Percentiles rank a stretch among this genome's conserved stretches.
Conservation (phyloP, 805 yeast species). For the Monosporozyma yasuniensis region DNA sequence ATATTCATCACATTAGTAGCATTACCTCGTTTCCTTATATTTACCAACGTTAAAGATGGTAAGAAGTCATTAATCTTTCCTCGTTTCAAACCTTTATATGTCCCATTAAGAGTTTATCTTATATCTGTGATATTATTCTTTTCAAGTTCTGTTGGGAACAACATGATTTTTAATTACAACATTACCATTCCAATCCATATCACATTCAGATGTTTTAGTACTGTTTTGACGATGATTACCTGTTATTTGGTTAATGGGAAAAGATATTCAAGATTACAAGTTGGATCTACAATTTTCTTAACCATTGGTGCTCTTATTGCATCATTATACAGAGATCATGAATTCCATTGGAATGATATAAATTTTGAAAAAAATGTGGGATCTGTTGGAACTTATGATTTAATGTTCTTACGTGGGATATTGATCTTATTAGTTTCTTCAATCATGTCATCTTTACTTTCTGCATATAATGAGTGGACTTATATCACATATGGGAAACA, state of each 20-base stretch:
- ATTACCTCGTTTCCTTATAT: constrained; percentile 31
- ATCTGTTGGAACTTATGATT: background rate
- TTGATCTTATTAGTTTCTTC: constrained; percentile 32
- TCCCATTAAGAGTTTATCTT: constrained; percentile 39
- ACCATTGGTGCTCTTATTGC: constrained; percentile 48
- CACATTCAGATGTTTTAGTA: constrained; percentile 54
- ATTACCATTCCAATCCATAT: constrained; percentile 62
- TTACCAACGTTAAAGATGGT: constrained; percentile 12
- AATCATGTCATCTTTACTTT: constrained; percentile 48
- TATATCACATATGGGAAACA: constrained; percentile 42
- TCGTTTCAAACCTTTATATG: constrained; percentile 28
- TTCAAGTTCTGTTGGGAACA: constrained; percentile 44
- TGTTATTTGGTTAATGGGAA: constrained; percentile 42
- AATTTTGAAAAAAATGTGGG: background rate
- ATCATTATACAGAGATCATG: constrained; percentile 27
- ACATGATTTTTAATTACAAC: constrained; percentile 46
- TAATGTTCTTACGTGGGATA: constrained; percentile 20
- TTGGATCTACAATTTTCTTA: constrained; percentile 42
- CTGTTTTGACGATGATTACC: constrained; percentile 50
- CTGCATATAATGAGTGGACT: constrained; percentile 47
- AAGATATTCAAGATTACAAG: constrained; percentile 38
- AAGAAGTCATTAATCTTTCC: constrained; percentile 13
- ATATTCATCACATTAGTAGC: constrained; percentile 41
- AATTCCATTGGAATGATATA: constrained; percentile 12
- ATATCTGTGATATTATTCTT: constrained; percentile 44